Conservation (phyloP, 164 flowering plant species). For the Kingdonia uniflora region DNA sequence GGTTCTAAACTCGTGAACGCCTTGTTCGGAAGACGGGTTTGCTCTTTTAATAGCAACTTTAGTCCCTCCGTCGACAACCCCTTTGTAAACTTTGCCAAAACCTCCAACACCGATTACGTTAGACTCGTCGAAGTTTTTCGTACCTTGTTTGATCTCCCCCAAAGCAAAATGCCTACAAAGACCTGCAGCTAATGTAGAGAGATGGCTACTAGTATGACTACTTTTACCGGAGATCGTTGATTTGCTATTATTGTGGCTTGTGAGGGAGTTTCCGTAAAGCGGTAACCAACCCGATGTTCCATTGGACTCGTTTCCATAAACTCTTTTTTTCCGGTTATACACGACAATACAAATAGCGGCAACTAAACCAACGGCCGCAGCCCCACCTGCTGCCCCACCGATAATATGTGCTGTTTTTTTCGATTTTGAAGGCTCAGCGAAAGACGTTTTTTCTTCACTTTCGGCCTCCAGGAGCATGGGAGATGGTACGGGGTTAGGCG, state of each 20-base stretch:
- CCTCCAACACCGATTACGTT: slow-evolving; percentile 61
- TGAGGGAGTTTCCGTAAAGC: slow-evolving; percentile 24
- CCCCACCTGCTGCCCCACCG: slow-evolving; percentile 39
- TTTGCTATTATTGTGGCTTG: slow-evolving; percentile 13
- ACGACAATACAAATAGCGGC: slow-evolving; percentile 26
- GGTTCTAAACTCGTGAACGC: slow-evolving; percentile 49
- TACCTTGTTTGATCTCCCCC: slow-evolving; percentile 33
- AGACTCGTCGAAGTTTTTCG: slow-evolving; percentile 46
- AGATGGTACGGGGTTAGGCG: slow-evolving; percentile 55
- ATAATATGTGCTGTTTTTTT: not conserved
- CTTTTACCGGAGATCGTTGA: slow-evolving; percentile 36
- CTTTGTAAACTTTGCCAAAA: slow-evolving; percentile 58
- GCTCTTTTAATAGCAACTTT: slow-evolving; percentile 62
- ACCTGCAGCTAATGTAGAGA: slow-evolving; percentile 25
- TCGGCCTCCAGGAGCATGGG: slow-evolving; percentile 23
- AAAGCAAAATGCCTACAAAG: slow-evolving; percentile 46
- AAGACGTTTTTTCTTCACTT: slow-evolving; percentile 3
- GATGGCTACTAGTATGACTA: slow-evolving; percentile 17
- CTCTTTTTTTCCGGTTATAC: slow-evolving; percentile 12
- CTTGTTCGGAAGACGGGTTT: slow-evolving; percentile 63
- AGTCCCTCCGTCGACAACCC: slow-evolving; percentile 37
- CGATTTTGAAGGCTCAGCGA: not conserved
- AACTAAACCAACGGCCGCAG: slow-evolving; percentile 35
- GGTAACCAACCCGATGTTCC: slow-evolving; percentile 34
- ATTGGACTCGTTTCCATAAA: slow-evolving; percentile 2